These are phyloP conservation scores for Eremothecium cymbalariae DNA, from an alignment of 1,139 yeast genomes.

Conservation along the genomic window DNA sequence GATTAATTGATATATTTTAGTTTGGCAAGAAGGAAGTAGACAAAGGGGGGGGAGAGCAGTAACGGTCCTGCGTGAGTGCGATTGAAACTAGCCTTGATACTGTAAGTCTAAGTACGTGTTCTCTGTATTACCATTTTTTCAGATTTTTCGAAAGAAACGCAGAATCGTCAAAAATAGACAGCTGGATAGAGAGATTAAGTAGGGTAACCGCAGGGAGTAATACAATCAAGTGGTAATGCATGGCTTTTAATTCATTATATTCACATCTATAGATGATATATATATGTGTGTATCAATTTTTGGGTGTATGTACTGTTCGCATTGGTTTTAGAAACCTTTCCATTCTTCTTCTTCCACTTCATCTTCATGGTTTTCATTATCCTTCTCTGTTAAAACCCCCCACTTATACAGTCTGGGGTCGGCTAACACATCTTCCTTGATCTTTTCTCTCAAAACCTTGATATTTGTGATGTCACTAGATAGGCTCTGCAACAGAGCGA, in stretches of 20 bases:
- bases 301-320: no score
- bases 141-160: background rate
- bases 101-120: conserved; percentile 1
- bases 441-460: conserved; percentile 60
- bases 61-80: conserved; percentile 3
- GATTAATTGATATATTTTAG: conserved; percentile 8
- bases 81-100: no score
- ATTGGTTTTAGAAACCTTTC: conserved; percentile 44
- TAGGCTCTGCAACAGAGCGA: conserved; percentile 53
- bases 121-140: background rate
- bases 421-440: conserved; percentile 54
- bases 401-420: conserved; percentile 60
- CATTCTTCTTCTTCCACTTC: conserved; percentile 41
- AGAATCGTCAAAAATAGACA: background rate
- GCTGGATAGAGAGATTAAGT: conserved; percentile 1
- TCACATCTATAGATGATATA: no score
- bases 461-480: conserved; percentile 40
- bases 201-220: no score
- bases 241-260: no score
- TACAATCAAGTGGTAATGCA: no score
- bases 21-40: conserved; percentile 9
- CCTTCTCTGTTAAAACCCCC: conserved; percentile 39
- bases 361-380: conserved; percentile 23
- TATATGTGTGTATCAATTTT: no score
- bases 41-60: no score